phyloP scores from a whole-genome alignment of 2,329 filamentous ascomycete species.

The Coniochaeta sp. region DNA sequence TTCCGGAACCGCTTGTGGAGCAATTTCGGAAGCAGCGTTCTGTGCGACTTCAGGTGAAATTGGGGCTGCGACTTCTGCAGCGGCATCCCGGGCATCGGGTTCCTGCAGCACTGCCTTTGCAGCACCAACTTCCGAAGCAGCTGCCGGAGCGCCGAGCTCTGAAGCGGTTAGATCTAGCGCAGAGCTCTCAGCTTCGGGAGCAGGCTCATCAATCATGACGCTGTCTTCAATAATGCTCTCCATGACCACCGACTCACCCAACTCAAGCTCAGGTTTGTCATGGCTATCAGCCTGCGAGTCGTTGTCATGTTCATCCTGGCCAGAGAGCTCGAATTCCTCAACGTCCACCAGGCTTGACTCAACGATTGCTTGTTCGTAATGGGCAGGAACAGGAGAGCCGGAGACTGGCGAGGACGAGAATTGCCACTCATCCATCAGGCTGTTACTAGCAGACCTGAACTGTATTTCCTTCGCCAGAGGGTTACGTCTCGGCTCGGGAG shows the following conservation, averaged over 20 bases:
- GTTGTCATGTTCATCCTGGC: slow-evolving; percentile 3
- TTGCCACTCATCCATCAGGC: slow-evolving; percentile 39
- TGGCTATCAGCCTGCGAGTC: slow-evolving; percentile 2
- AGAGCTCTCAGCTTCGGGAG: neutral
- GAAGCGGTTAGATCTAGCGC: neutral
- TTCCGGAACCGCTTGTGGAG: neutral
- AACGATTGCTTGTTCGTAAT: slow-evolving; percentile 18
- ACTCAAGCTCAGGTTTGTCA: slow-evolving; percentile 3
- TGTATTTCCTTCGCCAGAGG: slow-evolving; percentile 45
- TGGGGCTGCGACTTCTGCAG: neutral
- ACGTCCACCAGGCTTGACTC: slow-evolving; percentile 12
- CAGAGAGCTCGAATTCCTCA: slow-evolving; percentile 10
- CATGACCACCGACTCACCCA: slow-evolving; percentile 12
- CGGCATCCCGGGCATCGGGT: neutral
- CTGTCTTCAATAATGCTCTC: slow-evolving; percentile 10
- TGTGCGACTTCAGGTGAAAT: neutral
- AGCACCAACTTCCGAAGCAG: neutral
- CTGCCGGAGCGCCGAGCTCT: neutral
- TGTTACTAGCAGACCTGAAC: slow-evolving; percentile 35
- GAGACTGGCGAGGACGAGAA: slow-evolving; percentile 49
- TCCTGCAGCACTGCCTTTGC: neutral
- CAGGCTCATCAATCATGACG: neutral
- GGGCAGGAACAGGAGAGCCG: slow-evolving; percentile 35
- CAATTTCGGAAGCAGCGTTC: neutral
- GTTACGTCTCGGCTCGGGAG: slow-evolving; percentile 46